Evolutionary conservation across 2,329 filamentous ascomycete genomes (phyloP), one percentile per base, ranked within the genome.

Genomic region (Coleophoma crateriformis): DNA sequence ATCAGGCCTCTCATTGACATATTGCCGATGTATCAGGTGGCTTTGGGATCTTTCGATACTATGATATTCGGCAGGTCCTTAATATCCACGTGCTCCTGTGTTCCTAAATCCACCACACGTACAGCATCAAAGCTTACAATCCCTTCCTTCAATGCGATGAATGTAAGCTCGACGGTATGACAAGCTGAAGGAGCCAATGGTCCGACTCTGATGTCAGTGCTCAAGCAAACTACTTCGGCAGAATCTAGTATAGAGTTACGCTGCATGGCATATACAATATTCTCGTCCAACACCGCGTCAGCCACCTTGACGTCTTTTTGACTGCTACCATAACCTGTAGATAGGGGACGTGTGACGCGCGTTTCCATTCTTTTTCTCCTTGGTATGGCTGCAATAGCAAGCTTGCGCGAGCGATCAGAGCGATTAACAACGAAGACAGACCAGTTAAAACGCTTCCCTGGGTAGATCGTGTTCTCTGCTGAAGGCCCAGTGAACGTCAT

Each of bases 1-100:
- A 27, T 10, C 27, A 10, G 27, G 27, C 27, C 8, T 27, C 7
- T 27, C 27, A 4, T 27, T 10, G 27, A 27, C 27, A 27, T 27
- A 10, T 27, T 27, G 6, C 27, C 27, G 2, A 27, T 10, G 8
- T 19, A 10, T 27, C 27, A 27, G 27, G 6, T 27, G 27, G 27
- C 27, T 7, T 27, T 27, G 27, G 27, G 27, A 10, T 27, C 27
- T 7, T 27, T 27, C 27, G 57, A 61, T 5, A 85, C 75, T 47
- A 89, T 68, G 58, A 90, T 80, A 41, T 78, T 82, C 0, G 88
- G 88, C 55, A 94, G 64, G 53, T 92, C 85, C 52, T 80, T 77
- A 48, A 91, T 82, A 65, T 92, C 87, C 3, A 88, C 84, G 61
- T 87, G 85, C 68, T 91, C 87, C 61, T 88, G 84, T 33, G 81